Evolutionary conservation across 1,284 basidiomycete species (phyloP), one percentile per base, ranked within the genome.

Genomic region (Cutaneotrichosporon sp.): DNA sequence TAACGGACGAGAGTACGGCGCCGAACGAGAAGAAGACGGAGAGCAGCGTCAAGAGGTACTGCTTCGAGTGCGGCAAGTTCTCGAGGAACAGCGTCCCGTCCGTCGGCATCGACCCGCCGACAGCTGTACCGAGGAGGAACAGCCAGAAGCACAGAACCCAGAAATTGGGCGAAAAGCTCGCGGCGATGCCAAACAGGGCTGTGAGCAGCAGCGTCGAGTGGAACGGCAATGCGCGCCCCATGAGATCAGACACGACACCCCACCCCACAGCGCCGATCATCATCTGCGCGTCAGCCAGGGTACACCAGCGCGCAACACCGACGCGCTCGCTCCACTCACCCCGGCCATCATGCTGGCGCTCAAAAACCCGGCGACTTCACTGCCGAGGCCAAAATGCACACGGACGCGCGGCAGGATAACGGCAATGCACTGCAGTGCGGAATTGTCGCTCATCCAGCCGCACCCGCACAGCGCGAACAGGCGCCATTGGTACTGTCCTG

Each of bases 1-100:
- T 82, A 9, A 89, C 70, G 0, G 91, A 89, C 2, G 89, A 80
- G 8, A 94, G 70, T 22, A 96, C 89, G 0, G 91, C 84, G 39
- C 92, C 92, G 43, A 94, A 77, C 3, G 90, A 92, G 78, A 96
- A 96, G 78, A 97, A 98, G 18, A 96, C 83, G 5, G 90, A 94
- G n/a, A 97, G 81, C 0, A 88, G 88, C 0, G 93, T 97, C 45
- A 97, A 85, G 34, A 97, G 83, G 70, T 93, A 93, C 66, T 93
- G 86, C 64, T 92, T 92, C 17, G 83, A 82, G 62, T 86, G 84
- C 0, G 94, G 94, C 76, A 97, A 85, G 65, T 96, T 92, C 71
- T 98, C 94, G 4, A 97, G 80, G 47, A 97, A 83, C 5, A 96
- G 82, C 0, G 91, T 96, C 3, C 93, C 93, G 65, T 97, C 93